Evolutionary conservation across 169 alveolate species (phyloP).

Genomic region (Plasmodium ovale): DNA sequence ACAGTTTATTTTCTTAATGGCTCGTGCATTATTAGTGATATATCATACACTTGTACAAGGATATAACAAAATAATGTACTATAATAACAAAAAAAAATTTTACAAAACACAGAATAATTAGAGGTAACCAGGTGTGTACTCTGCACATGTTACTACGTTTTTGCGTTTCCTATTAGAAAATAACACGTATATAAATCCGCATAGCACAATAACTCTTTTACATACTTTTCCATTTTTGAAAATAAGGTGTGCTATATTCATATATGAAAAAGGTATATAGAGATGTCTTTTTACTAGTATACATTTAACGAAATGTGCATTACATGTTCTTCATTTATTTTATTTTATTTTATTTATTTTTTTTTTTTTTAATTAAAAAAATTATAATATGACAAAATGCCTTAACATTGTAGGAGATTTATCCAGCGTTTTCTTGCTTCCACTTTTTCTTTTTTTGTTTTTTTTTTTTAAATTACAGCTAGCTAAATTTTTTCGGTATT

Average conservation of each 20-base stretch:
- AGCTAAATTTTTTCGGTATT: conserved; percentile 12
- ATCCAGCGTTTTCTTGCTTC: not conserved
- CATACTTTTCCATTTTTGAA: not conserved
- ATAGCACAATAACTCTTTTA: not conserved
- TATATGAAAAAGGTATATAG: too few relatives aligned
- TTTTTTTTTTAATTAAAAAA: not conserved
- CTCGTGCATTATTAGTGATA: too few relatives aligned
- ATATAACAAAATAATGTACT: not conserved
- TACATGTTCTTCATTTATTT: too few relatives aligned
- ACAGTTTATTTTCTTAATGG: too few relatives aligned
- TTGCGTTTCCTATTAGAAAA: not conserved
- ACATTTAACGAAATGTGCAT: conserved; percentile 9
- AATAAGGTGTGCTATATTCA: too few relatives aligned
- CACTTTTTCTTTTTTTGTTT: not conserved
- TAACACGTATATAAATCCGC: not conserved
- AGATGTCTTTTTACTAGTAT: conserved; percentile 9
- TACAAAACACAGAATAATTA: not conserved
- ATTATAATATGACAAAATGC: not conserved
- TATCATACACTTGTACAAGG: not conserved
- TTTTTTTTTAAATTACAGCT: conserved; percentile 12
- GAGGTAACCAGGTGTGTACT: too few relatives aligned
- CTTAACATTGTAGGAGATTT: conserved; percentile 3
- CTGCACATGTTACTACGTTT: too few relatives aligned
- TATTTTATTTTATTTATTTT: too few relatives aligned
- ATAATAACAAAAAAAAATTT: too few relatives aligned